phyloP scores from a whole-genome alignment of 106 monocot species.

The Dendrobium huoshanense region DNA sequence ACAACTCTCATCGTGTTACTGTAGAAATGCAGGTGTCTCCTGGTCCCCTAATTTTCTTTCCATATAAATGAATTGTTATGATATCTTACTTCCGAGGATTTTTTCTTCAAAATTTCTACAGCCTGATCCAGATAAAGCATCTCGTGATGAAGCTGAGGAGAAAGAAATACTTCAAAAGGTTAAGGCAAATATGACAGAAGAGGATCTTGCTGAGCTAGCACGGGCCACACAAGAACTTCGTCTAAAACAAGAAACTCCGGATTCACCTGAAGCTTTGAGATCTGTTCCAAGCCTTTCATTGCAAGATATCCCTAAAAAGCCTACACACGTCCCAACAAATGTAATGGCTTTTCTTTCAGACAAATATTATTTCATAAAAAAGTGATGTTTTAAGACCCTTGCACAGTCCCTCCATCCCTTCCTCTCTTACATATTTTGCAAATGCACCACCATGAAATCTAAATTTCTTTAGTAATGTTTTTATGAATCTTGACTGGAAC shows the following conservation, averaged over 20 bases:
- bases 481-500: not conserved
- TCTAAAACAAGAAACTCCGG: slow-evolving; percentile 96
- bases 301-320: slow-evolving; percentile 86
- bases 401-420: too few species aligned
- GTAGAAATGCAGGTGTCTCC: slow-evolving; percentile 83
- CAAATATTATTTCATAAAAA: not conserved
- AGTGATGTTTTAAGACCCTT: not conserved
- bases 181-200: slow-evolving; percentile 79
- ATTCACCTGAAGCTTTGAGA: slow-evolving; percentile 96
- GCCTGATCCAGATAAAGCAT: slow-evolving; percentile 98
- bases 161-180: slow-evolving; percentile 77
- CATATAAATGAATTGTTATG: not conserved
- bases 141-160: slow-evolving; percentile 75
- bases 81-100: not conserved
- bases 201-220: slow-evolving; percentile 91
- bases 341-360: slow-evolving; percentile 21
- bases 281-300: slow-evolving; percentile 84
- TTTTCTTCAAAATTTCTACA: slow-evolving; percentile 16
- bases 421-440: too few species aligned
- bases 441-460: not conserved
- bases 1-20: slow-evolving; percentile 85
- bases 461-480: not conserved
- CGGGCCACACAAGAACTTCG: slow-evolving; percentile 81
- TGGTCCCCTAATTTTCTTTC: not conserved
- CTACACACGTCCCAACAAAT: slow-evolving; percentile 78